Evolutionary conservation across 345 rosid species (phyloP).

Genomic region (Fremontodendron californicum): DNA sequence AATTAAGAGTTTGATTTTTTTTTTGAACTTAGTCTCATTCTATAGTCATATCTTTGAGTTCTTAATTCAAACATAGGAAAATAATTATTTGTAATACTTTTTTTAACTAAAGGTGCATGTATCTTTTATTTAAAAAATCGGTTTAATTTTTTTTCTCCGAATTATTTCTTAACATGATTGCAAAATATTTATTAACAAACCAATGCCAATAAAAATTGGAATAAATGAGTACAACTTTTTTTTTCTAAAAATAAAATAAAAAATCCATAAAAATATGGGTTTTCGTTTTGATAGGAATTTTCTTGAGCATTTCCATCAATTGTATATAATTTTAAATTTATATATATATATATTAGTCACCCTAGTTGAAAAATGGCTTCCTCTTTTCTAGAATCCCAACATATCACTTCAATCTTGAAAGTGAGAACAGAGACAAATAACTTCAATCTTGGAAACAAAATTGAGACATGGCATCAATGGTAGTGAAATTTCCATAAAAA

Average conservation of each 20-base stretch:
- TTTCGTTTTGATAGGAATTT: background rate
- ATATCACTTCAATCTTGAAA: background rate
- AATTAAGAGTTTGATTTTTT: too few species aligned
- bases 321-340: background rate
- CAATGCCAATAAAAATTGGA: background rate
- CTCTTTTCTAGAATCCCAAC: background rate
- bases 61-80: too few species aligned
- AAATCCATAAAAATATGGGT: background rate
- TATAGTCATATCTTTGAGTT: too few species aligned
- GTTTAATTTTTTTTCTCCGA: background rate
- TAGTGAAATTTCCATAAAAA: background rate
- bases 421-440: background rate
- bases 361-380: background rate
- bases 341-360: background rate
- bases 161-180: too few species aligned
- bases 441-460: background rate
- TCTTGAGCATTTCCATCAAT: background rate
- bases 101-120: background rate
- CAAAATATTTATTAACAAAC: background rate
- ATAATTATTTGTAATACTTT: background rate
- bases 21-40: too few species aligned
- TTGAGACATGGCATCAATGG: background rate
- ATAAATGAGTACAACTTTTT: background rate
- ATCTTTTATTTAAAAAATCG: background rate
- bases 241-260: too few species aligned